A percentile compares a stretch with the other conserved stretches of the same genome.
Conservation (phyloP, 352 stramenopile species). For the Elongisporangium undulatum region DNA sequence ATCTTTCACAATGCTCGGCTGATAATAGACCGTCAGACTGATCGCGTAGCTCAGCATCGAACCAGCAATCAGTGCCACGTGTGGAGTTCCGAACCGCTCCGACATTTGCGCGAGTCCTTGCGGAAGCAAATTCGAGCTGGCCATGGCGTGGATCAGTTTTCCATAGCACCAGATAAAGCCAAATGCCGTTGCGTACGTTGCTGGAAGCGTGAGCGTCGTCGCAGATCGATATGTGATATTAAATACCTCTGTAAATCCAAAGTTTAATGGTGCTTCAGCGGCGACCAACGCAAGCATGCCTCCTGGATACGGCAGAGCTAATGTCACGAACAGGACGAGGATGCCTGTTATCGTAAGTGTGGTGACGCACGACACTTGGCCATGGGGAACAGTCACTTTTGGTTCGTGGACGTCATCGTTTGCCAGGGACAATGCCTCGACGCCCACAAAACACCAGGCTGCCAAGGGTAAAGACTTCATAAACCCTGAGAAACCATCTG, state of each 20-base stretch:
- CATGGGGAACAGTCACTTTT: slow-evolving; percentile 30
- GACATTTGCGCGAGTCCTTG: slow-evolving; percentile 18
- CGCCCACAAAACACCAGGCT: slow-evolving; percentile 43
- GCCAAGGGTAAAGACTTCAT: slow-evolving; percentile 27
- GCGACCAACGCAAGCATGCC: slow-evolving; percentile 14
- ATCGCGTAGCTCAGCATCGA: slow-evolving; percentile 6
- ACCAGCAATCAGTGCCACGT: not conserved
- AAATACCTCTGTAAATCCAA: slow-evolving; percentile 29
- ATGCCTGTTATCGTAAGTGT: slow-evolving; percentile 33
- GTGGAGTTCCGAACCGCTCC: slow-evolving; percentile 5
- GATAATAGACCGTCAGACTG: slow-evolving; percentile 9
- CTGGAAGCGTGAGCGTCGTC: slow-evolving; percentile 38
- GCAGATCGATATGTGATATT: slow-evolving; percentile 9
- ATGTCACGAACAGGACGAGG: slow-evolving; percentile 26
- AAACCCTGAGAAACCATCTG: slow-evolving; percentile 20
- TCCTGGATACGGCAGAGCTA: slow-evolving; percentile 15
- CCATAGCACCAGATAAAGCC: slow-evolving; percentile 53
- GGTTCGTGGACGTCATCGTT: slow-evolving; percentile 31
- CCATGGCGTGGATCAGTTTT: slow-evolving; percentile 47
- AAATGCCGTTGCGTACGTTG: slow-evolving; percentile 38
- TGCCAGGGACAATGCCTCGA: slow-evolving; percentile 30
- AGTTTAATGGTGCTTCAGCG: slow-evolving; percentile 25
- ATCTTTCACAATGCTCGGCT: slow-evolving; percentile 1
- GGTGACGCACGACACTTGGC: slow-evolving; percentile 32
- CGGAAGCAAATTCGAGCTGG: slow-evolving; percentile 31